Base-by-base conservation (phyloP, 192 early-diverging fungal species). In the Coemansia guatemalensis region DNA sequence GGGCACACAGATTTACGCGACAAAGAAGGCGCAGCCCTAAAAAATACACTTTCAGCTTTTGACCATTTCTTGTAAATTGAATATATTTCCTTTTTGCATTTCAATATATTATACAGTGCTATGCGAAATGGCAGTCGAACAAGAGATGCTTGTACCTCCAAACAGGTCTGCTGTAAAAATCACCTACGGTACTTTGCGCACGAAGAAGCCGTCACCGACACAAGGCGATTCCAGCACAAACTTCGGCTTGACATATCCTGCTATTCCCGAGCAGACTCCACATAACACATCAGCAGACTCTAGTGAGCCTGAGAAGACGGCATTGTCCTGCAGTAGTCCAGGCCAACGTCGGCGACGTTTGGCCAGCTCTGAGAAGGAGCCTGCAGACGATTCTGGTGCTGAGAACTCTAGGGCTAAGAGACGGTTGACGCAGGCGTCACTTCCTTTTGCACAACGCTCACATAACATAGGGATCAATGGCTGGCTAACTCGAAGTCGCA, bases 351-450 rank as follows among this genome's bases (percentile, higher is more conserved):
- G 52, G 24, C 23, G 53, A 55, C 26, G 27, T 24, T 11, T 44
- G 39, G 39, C 12, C 12, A 17, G 39, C 14, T 44, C 39, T 17
- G 33, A 51, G 39, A 56, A 26, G 12, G 21, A 50, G 17, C 39
- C 52, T 12, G 52, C 48, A 18, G 24, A 29, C 52, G 60, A 53
- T 5, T 55, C 50, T 8, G 58, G 48, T 11, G 41, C 52, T 21
- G 58, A 4, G 48, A 22, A 21, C 0, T 26, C 50, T 2, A 21
- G 41, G 32, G 23, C 69, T 24, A 78, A 78, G 47, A 64, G 59
- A 35, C 62, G 54, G 17, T 54, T 80, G 32, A 58, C 68, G 21
- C 77, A 80, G 29, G 62, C 56, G 22, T 55, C 65, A 17, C 65
- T 80, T 9, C 53, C 53, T 8, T 60, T 58, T 27, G 35, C 30